These are phyloP conservation scores for Fusarium stilboides DNA, from an alignment of 2,329 filamentous ascomycete genomes.

Conservation along the genomic window DNA sequence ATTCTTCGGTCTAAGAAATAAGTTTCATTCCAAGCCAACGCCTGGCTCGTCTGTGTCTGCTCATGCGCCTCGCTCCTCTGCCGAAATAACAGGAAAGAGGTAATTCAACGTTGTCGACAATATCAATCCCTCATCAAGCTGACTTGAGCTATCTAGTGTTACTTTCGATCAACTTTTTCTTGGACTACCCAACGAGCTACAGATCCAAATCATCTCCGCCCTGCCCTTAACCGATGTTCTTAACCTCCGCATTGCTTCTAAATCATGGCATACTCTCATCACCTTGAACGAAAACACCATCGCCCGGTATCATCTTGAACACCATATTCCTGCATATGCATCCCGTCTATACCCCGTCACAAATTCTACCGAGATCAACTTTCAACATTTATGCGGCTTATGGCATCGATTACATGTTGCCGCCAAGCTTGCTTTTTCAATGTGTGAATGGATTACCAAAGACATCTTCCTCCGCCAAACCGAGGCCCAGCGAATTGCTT, in stretches of 20 bases:
- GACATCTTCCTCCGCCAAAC: constrained; percentile 75
- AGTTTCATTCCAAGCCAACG: constrained; percentile 55
- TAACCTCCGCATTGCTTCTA: constrained; percentile 71
- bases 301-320: constrained; percentile 72
- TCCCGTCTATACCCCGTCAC: constrained; percentile 70
- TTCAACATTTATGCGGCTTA: constrained; percentile 74
- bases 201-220: constrained; percentile 73
- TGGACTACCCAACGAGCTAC: constrained; percentile 72
- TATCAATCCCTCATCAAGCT: constrained; percentile 4
- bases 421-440: constrained; percentile 72
- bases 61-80: constrained; percentile 41
- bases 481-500: constrained; percentile 68
- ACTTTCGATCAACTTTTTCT: constrained; percentile 71
- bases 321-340: constrained; percentile 73
- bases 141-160: constrained; percentile 40
- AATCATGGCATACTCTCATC: constrained; percentile 72
- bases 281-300: constrained; percentile 74
- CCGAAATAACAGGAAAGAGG: constrained; percentile 55
- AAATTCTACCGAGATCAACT: constrained; percentile 64
- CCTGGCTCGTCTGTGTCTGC: constrained; percentile 30
- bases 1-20: constrained; percentile 60
- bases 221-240: constrained; percentile 74
- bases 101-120: constrained; percentile 30
- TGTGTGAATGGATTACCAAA: constrained; percentile 76
- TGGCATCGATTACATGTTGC: constrained; percentile 78